Evolutionary conservation across 208 protist genomes (phyloP), one percentile per base, ranked within the genome.

Genomic region (Endotrypanum monterogeii): DNA sequence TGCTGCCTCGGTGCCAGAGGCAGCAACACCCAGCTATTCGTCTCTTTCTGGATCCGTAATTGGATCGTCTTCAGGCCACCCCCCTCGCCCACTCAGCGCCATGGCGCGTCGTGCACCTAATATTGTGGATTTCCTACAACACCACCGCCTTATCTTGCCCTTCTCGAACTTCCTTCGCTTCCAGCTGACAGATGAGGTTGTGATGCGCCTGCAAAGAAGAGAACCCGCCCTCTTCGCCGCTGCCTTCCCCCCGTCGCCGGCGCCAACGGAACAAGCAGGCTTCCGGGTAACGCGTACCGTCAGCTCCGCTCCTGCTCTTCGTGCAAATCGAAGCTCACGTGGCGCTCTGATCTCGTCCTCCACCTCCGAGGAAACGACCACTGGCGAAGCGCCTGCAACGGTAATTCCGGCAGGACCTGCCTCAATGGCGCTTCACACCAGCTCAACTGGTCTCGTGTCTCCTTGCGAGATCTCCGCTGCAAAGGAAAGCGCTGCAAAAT

Each of bases 121-220:
- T 60, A 71, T 88, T 25, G 71, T 46, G 12, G 48, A 82, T 35
- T 94, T 92, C 69, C 81, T 94, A 35, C 61, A 57, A 14, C 51
- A 81, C 32, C 84, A 94, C 62, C 75, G 66, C 2, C 86, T 87
- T 69, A 73, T 94, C 78, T 69, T 84, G 39, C 81, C 83, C 20
- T 79, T 68, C 50, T 89, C 89, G 3, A 88, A 89, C 39, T 92
- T 89, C 68, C 79, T 94, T 35, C 81, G 83, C 46, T 73, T 88
- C 32, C 87, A 89, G n/a, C 73, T 79, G 16, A 84, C 84, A 25
- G 72, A 71, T 16, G 57, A 87, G 16, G 85, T 88, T 11, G 67
- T 84, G 69, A 67, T 37, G 72, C 74, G 61, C 50, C 60, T 89
- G 32, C 74, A 74, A 56, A 63, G 55, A 11, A 69, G 61, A 2